Evolutionary conservation across 1,139 yeast genomes (phyloP).

Genomic region (Diutina scorzettiae): DNA sequence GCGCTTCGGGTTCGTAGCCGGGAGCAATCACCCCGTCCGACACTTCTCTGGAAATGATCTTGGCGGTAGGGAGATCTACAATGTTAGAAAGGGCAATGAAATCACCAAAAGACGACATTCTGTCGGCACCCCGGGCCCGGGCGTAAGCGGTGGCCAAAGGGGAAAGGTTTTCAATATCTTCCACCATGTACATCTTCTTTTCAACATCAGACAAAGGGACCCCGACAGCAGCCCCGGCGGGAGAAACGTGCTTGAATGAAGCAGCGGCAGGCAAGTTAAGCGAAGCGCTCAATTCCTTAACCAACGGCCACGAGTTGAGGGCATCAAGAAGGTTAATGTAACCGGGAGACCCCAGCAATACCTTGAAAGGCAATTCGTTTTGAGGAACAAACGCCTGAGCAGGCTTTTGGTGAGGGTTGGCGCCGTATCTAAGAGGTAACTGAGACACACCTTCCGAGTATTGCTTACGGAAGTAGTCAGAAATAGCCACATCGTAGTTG

Average conservation of each 20-base stretch:
- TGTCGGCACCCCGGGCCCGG: constrained; percentile 98
- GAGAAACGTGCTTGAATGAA: constrained; percentile 95
- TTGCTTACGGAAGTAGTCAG: constrained; percentile 95
- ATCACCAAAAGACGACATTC: constrained; percentile 99
- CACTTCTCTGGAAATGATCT: constrained; percentile 93
- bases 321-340: constrained; percentile 94
- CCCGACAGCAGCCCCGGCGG: constrained; percentile 98
- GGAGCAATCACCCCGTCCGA: constrained; percentile 99
- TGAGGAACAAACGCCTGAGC: constrained; percentile 88
- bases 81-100: constrained; percentile 94
- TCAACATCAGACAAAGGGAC: constrained; percentile 82
- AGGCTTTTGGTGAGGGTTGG: constrained; percentile 98
- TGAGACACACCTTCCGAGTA: constrained; percentile 84
- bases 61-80: constrained; percentile 94
- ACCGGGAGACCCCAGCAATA: constrained; percentile 90
- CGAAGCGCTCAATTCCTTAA: constrained; percentile 89
- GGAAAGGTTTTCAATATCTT: constrained; percentile 86
- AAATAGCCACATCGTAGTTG: constrained; percentile 88
- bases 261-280: constrained; percentile 97
- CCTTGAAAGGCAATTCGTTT: constrained; percentile 90
- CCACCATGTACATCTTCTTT: constrained; percentile 90
- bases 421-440: constrained; percentile 93
- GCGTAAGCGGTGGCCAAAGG: constrained; percentile 98
- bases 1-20: constrained; percentile 86
- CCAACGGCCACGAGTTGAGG: constrained; percentile 96